Conservation (phyloP, 495 filamentous ascomycete genomes). For the Xylaria flabelliformis region DNA sequence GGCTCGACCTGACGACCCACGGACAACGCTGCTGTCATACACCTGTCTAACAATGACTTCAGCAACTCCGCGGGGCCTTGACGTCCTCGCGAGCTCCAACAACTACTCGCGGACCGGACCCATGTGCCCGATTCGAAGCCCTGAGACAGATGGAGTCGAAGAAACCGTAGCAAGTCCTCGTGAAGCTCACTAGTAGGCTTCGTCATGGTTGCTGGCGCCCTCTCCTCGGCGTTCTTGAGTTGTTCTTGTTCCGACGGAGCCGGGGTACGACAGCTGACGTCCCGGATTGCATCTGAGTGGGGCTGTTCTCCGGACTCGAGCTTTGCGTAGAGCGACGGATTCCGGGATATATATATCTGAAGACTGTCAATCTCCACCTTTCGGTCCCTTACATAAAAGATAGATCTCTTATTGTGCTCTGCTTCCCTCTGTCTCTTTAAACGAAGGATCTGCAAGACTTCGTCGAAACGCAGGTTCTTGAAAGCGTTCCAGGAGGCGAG, state of each 20-base stretch:
- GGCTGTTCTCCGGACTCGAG: slow-evolving; percentile 37
- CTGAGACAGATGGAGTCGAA: slow-evolving; percentile 31
- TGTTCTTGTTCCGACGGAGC: slow-evolving; percentile 18
- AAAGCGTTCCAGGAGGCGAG: slow-evolving; percentile 40
- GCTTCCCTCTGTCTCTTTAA: slow-evolving; percentile 39
- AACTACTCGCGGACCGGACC: slow-evolving; percentile 35
- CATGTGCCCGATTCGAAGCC: slow-evolving; percentile 35
- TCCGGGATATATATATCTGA: slow-evolving; percentile 42
- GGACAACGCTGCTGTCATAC: slow-evolving; percentile 40
- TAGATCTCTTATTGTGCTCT: slow-evolving; percentile 31
- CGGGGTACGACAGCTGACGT: slow-evolving; percentile 41
- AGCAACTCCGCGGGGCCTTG: slow-evolving; percentile 37
- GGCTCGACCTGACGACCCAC: slow-evolving; percentile 39
- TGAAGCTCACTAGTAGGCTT: slow-evolving; percentile 16
- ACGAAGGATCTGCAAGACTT: slow-evolving; percentile 42
- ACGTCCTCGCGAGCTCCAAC: slow-evolving; percentile 37
- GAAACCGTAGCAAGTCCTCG: slow-evolving; percentile 33
- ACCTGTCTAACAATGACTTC: slow-evolving; percentile 38
- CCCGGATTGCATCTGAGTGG: slow-evolving; percentile 37
- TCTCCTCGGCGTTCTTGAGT: neutral
- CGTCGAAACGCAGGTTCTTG: slow-evolving; percentile 42
- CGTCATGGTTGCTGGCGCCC: neutral
- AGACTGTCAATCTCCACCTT: slow-evolving; percentile 38
- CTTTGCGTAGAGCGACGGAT: slow-evolving; percentile 40
- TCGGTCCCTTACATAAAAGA: slow-evolving; percentile 40